Evolutionary conservation across 2,329 filamentous ascomycete species (phyloP), one percentile per base, ranked within the genome.

Genomic region (Cladosporium phlei): DNA sequence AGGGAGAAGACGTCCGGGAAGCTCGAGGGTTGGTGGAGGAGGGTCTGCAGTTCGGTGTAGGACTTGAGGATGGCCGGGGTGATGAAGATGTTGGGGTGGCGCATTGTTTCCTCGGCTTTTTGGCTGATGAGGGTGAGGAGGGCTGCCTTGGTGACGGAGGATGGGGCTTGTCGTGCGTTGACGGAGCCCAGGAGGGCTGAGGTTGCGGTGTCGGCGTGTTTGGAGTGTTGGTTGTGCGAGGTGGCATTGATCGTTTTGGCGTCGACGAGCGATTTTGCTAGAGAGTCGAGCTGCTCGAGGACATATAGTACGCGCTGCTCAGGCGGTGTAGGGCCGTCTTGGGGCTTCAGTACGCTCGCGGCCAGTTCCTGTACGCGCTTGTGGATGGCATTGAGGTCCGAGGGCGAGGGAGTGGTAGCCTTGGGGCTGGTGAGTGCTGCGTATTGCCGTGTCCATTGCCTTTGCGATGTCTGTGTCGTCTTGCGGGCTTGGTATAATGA

Each of bases 1-100:
- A 96, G 75, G 47, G 82, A 72, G 60, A 98, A 85, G 32, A 89
- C 80, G 50, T 83, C 78, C 5, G 91, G 88, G 52, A 97, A 79
- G 34, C 86, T 82, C 54, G 87, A 80, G 2, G 88, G 83, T 47
- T 78, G 81, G 51, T 81, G 78, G 33, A 97, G 77, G 9, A 82
- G 75, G 21, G 82, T 75, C 64, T 95, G 88, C 34, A 88, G 80
- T 28, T 79, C 74, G 52, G 95, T 82, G 66, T 96, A 97, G 55
- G 78, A 66, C 48, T 78, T 73, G 29, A 97, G 78, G 25, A 91
- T 72, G 22, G 77, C 71, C 7, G 84, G 80, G 4, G 86, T 86
- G 61, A 97, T 86, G 68, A 89, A 86, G 38, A 96, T 82, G 50
- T 84, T 81, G 3, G 85, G 82, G 56, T 91, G 80, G 38, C 77